Evolutionary conservation across 2,329 filamentous ascomycete genomes (phyloP).

Genomic region (Fusarium graminum): DNA sequence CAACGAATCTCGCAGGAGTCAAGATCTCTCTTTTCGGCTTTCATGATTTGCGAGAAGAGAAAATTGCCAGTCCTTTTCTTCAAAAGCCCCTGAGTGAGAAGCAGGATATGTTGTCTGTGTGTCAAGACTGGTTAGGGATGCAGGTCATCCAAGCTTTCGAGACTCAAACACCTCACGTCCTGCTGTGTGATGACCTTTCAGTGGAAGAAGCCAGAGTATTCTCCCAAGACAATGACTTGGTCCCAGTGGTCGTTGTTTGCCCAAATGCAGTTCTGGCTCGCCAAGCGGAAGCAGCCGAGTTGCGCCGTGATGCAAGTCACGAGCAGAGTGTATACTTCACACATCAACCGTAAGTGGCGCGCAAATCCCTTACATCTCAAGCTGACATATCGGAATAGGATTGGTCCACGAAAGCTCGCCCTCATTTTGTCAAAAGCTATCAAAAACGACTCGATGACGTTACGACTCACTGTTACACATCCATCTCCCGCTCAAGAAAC

Average conservation of each 20-base stretch:
- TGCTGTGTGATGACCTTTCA: neutral
- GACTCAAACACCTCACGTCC: accelerated
- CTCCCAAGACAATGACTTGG: neutral
- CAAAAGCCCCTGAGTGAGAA: neutral
- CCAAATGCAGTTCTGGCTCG: neutral
- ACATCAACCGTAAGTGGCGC: conserved; percentile 1
- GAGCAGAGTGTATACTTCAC: neutral
- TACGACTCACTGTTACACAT: neutral
- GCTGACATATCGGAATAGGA: neutral
- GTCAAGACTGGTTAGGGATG: neutral
- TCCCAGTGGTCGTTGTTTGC: neutral
- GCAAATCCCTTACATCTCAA: accelerated
- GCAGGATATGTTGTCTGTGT: neutral
- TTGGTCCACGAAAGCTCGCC: neutral
- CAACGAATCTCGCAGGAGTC: accelerated
- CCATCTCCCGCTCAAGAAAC: neutral
- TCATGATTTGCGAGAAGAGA: neutral
- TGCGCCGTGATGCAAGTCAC: accelerated
- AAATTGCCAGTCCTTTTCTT: accelerated
- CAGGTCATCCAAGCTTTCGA: neutral
- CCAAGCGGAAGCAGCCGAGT: neutral
- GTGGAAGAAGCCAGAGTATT: neutral
- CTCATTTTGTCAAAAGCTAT: neutral
- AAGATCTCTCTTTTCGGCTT: neutral
- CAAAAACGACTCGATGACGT: neutral